Base-by-base conservation (phyloP, 2,329 filamentous ascomycete species). In the Eutypa lata region DNA sequence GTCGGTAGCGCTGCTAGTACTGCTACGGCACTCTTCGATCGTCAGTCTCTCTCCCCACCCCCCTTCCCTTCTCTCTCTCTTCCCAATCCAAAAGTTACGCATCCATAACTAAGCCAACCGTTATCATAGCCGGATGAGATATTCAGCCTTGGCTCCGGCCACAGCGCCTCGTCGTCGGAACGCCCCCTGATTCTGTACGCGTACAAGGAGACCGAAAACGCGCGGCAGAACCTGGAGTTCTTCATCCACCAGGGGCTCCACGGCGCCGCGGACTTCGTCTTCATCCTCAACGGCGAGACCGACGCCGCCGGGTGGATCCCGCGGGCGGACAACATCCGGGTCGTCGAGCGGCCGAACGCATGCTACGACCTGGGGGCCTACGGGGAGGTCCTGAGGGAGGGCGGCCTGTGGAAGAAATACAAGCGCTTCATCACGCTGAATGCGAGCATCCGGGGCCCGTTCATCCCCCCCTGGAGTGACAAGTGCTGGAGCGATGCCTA, bases 401-500 rank as follows among this genome's bases (percentile, higher is more conserved):
- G 65, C 24, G 61, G 61, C 40, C 59, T 71, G 22, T 71, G 68
- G 61, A 68, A 62, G 53, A 57, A 62, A 28, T 73, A 73, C 60
- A 61, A 58, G 31, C 64, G 61, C 19, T 74, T 73, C 60, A 66
- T 73, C 55, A 65, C 65, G 8, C 55, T 73, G 44, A 71, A 71
- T 50, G 63, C 69, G 10, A 68, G 62, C 49, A 56, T 73, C 8
- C 61, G 70, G 18, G 71, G 71, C 0, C 72, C 72, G 0, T 73
- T 73, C 55, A 48, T 72, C 13, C 71, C 71, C 2, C 57, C 61
- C 35, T 72, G 66, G 66, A 64, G 63, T 53, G 43, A 57, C 13
- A 54, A 52, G n/a, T 74, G 72, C 60, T 74, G 71, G 71, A 66
- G 61, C 22, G 69, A 72, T 49, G 53, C 65, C 16, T 73, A 65